These are phyloP conservation scores for Plasmodium gonderi DNA, from an alignment of 169 alveolate species.

Conservation along the genomic window DNA sequence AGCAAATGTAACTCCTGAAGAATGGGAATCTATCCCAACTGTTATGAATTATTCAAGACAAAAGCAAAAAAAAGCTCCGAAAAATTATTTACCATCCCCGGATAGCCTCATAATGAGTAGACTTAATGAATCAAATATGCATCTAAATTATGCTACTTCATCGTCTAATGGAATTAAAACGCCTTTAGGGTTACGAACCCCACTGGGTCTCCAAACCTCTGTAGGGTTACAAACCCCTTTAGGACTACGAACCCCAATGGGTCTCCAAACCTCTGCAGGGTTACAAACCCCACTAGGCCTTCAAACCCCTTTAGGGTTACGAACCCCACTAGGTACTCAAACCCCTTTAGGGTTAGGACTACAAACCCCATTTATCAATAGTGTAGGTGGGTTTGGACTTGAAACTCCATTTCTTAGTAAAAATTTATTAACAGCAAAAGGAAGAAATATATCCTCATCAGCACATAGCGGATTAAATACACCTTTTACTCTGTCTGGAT, in stretches of 20 bases:
- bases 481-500: conserved; percentile 49
- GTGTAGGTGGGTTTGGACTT: conserved; percentile 8
- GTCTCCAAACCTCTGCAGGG: conserved; percentile 85
- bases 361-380: conserved; percentile 81
- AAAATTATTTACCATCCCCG: conserved; percentile 92
- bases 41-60: conserved; percentile 91
- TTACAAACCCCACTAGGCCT: conserved; percentile 83
- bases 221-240: conserved; percentile 84
- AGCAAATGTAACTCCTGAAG: conserved; percentile 90
- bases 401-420: conserved; percentile 44
- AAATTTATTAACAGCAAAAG: not conserved
- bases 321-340: conserved; percentile 84
- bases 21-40: conserved; percentile 98
- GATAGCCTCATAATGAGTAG: conserved; percentile 87
- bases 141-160: conserved; percentile 78
- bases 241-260: conserved; percentile 81
- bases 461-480: conserved; percentile 20
- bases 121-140: conserved; percentile 81
- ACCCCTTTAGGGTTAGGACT: conserved; percentile 89
- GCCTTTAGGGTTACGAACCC: conserved; percentile 81
- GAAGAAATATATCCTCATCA: not conserved
- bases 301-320: conserved; percentile 89
- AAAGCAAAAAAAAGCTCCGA: conserved; percentile 90
- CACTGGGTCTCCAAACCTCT: conserved; percentile 90
- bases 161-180: conserved; percentile 79